Conservation (phyloP, 768 basidiomycete genomes). For the Mycena belliarum region DNA sequence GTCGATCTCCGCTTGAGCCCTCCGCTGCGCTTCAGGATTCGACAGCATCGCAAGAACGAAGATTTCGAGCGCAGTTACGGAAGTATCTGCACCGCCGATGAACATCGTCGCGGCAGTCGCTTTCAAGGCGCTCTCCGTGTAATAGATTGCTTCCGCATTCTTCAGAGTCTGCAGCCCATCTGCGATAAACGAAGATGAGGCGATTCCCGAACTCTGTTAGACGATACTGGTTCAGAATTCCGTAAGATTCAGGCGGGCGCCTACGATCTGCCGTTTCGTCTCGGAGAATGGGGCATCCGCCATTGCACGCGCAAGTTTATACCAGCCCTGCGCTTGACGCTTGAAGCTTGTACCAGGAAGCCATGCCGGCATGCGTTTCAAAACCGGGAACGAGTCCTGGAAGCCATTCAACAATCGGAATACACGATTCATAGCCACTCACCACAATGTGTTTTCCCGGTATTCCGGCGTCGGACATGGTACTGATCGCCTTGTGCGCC, state of each 20-base stretch:
- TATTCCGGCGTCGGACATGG: constrained; percentile 36
- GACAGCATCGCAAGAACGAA: background rate
- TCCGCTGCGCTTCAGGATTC: background rate
- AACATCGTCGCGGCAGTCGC: background rate
- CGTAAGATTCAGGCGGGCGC: constrained; percentile 21
- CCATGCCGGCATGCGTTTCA: constrained; percentile 36
- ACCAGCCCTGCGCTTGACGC: constrained; percentile 35
- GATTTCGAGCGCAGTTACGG: background rate
- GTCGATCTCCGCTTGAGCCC: too few species aligned
- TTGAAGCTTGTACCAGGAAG: constrained; percentile 48
- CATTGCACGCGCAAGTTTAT: constrained; percentile 34
- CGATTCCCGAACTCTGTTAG: constrained; percentile 3
- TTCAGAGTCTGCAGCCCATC: background rate
- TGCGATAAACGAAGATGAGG: constrained; percentile 4
- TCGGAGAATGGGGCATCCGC: constrained; percentile 39
- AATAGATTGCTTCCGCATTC: background rate
- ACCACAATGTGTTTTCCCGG: constrained; percentile 46
- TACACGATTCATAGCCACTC: too few species aligned
- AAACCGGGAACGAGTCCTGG: constrained; percentile 10
- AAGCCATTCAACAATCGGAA: too few species aligned
- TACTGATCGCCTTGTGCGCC: constrained; percentile 36
- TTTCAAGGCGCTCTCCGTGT: background rate
- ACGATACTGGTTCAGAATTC: too few species aligned
- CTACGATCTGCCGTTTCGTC: constrained; percentile 33
- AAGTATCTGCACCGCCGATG: constrained; percentile 15